Percentiles rank a stretch among this genome's conserved stretches.
phyloP scores from a whole-genome alignment of 1,139 yeast species.

The Taphrina communis region DNA sequence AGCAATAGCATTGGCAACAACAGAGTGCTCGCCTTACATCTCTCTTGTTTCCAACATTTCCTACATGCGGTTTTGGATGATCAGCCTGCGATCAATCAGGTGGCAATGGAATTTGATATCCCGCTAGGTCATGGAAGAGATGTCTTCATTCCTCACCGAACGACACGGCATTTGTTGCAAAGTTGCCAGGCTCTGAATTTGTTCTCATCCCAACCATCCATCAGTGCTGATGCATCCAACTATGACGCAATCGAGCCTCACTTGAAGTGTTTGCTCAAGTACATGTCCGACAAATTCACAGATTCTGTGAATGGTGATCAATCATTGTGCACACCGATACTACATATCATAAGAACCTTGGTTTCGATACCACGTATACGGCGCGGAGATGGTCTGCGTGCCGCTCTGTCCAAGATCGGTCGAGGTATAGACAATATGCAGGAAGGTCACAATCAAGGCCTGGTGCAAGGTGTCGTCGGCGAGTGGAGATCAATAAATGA shows the following conservation, averaged over 20 bases:
- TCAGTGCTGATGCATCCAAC: conserved; percentile 5
- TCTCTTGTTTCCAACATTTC: conserved; percentile 7
- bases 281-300: conserved; percentile 18
- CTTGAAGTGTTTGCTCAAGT: background rate
- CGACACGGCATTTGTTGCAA: background rate
- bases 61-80: background rate
- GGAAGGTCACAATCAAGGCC: background rate
- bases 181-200: background rate
- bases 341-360: conserved; percentile 13
- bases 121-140: conserved; percentile 5
- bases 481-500: conserved; percentile 15
- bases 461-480: conserved; percentile 14
- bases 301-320: conserved; percentile 17
- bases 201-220: background rate
- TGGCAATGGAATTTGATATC: background rate
- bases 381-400: background rate
- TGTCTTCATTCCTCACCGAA: conserved; percentile 13
- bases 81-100: background rate
- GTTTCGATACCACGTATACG: background rate
- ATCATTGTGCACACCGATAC: conserved; percentile 12
- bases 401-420: background rate
- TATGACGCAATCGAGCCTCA: conserved; percentile 14
- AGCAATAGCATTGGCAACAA: conserved; percentile 2
- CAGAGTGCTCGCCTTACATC: conserved; percentile 6
- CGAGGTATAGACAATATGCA: conserved; percentile 15